phyloP scores from a whole-genome alignment of 2,329 filamentous ascomycete genomes.

The Aureobasidium sp. region DNA sequence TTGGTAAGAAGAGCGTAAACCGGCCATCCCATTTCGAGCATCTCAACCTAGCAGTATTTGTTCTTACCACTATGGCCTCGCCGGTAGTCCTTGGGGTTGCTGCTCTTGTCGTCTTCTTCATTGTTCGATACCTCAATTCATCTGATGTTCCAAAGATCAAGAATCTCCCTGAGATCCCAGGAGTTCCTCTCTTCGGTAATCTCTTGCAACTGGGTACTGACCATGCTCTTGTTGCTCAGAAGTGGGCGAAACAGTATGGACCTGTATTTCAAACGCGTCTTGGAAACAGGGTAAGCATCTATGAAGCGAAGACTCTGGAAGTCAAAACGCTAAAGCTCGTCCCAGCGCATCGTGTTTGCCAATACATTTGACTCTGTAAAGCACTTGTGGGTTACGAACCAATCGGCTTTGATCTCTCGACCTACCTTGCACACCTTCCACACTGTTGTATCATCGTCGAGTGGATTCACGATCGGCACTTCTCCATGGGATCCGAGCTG shows the following conservation, averaged over 20 bases:
- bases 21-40: background rate
- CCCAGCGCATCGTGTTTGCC: constrained; percentile 65
- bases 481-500: constrained; percentile 79
- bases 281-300: constrained; percentile 53
- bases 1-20: constrained; percentile 11
- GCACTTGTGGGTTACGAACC: constrained; percentile 70
- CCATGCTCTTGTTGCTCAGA: constrained; percentile 41
- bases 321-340: background rate
- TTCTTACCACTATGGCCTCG: constrained; percentile 24
- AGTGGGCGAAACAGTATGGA: constrained; percentile 43
- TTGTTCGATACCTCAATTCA: constrained; percentile 37
- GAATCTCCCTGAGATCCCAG: constrained; percentile 41
- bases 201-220: constrained; percentile 40
- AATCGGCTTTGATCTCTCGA: constrained; percentile 68
- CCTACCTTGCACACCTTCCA: constrained; percentile 78
- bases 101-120: constrained; percentile 34
- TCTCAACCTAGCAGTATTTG: background rate
- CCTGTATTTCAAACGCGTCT: constrained; percentile 48
- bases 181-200: constrained; percentile 42
- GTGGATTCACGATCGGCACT: constrained; percentile 76
- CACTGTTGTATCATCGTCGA: constrained; percentile 66
- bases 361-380: constrained; percentile 71
- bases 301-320: background rate
- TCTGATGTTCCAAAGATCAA: constrained; percentile 46
- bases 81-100: constrained; percentile 36